Evolutionary conservation across 2,329 filamentous ascomycete species (phyloP), one percentile per base, ranked within the genome.

Genomic region (Lachnellula occidentalis): DNA sequence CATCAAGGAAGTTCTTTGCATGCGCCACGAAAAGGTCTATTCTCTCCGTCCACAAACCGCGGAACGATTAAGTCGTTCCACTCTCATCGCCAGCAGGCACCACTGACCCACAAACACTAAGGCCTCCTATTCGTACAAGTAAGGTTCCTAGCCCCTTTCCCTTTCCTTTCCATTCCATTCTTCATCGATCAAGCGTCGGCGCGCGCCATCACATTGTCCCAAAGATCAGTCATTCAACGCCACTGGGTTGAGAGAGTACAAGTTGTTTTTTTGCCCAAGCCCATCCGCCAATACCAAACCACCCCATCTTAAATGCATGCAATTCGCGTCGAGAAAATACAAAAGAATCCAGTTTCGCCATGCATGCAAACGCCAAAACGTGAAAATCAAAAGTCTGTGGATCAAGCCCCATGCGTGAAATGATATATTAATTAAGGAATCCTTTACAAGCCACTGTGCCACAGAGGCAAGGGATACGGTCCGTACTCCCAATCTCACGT

Each of bases 371-470:
- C 56, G 43, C 53, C 54, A 50, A 51, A 50, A 57, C 24, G 36
- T 45, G 34, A 51, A 51, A 53, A 53, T 17, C 7, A 31, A 15
- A 47, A n/a, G 47, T 37, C 48, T n/a, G 17, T 2, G 12, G 34
- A 27, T 22, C 24, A 31, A 21, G n/a, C n/a, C 37, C 39, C 50
- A 52, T 50, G 56, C 21, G 24, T n/a, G 15, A 21, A 36, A 48
- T 43, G 36, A 37, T n/a, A 55, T 49, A 60, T 82, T 79, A 99
- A 75, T 99, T 99, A 74, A 99, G 89, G 78, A 97, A 99, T 60
- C 94, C 94, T 78, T 99, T 99, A 78, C 94, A 99, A 47, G 90
- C 91, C 31, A 92, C 85, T 43, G 92, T 96, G 57, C 94, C 94
- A 72, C 94, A 99, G 49, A 99, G 85, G 77, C 94, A 99, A 49